Evolutionary conservation across 257 asterid species (phyloP), one percentile per base, ranked within the genome.

Genomic region (Thymus mandschuricus): DNA sequence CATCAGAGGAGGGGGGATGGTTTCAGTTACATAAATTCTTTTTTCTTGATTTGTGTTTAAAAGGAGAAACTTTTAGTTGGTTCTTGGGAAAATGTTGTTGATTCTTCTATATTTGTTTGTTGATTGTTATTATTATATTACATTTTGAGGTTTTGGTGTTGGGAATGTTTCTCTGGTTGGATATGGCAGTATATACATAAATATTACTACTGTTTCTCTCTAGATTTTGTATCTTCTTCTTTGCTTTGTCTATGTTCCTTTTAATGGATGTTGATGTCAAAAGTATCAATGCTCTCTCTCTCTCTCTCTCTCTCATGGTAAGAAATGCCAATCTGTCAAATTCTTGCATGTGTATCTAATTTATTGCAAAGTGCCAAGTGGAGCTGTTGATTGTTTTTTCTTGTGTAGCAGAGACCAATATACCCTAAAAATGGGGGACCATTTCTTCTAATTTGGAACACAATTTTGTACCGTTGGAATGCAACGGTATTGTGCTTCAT

Each of bases 121-220:
- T 85, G 82, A 74, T 74, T 69, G 48, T 55, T 61, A 52, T 29
- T 29, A 72, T 68, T n/a, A n/a, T n/a, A 35, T 64, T 48, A 75
- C 66, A 75, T 77, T 82, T 73, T 79, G n/a, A n/a, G n/a, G n/a
- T 80, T 80, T 79, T 76, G 88, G 58, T 79, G 76, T 66, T 8
- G 46, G 63, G 75, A 5, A 51, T 46, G 78, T n/a, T n/a, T n/a
- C 78, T 29, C 51, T 69, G 72, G 29, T 29, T 13, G 55, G 7
- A 3, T 43, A 60, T 60, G 71, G 60, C 57, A 81, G 75, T 68
- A 78, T 70, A 68, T 67, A 60, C 78, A 78, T 15, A 33, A 28
- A 60, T 65, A 31, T 77, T 74, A 71, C 73, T 81, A 82, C 78
- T 64, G 74, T 70, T 72, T 58, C 28, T 64, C 67, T 78, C 70